Conservation (phyloP, 441 rosid genomes). For the Gossypium schwendimanii region DNA sequence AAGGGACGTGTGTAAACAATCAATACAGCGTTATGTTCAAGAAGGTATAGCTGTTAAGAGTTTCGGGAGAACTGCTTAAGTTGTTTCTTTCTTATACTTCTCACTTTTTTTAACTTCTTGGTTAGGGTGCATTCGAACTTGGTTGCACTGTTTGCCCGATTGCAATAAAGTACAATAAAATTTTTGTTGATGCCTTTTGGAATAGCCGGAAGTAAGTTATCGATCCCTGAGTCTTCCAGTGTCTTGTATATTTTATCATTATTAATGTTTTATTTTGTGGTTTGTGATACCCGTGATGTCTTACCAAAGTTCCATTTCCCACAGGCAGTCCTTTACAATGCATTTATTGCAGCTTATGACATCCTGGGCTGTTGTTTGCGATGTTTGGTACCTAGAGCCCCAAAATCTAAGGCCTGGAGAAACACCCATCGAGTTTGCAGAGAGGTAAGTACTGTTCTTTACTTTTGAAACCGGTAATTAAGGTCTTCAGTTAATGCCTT, state of each 20-base stretch:
- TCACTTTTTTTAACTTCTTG: constrained; percentile 11
- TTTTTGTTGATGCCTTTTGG: constrained; percentile 98
- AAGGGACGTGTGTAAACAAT: constrained; percentile 93
- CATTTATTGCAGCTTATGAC: constrained; percentile 96
- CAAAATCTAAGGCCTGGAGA: constrained; percentile 81
- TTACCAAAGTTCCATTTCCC: constrained; percentile 5
- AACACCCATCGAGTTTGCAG: constrained; percentile 88
- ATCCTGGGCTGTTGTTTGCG: constrained; percentile 99
- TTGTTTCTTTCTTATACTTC: background rate
- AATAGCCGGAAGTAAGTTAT: constrained; percentile 82
- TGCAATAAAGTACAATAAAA: constrained; percentile 91
- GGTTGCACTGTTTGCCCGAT: constrained; percentile 92
- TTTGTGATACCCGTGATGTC: background rate
- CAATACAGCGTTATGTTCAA: constrained; percentile 96
- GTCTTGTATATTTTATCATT: background rate
- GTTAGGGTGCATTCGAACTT: constrained; percentile 91
- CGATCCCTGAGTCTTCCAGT: background rate
- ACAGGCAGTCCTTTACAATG: constrained; percentile 92
- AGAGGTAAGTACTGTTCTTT: constrained; percentile 45
- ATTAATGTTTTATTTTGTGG: background rate
- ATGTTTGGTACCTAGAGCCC: constrained; percentile 95
- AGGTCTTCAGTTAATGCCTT: background rate
- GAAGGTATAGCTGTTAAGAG: constrained; percentile 47
- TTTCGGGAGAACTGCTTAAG: background rate
- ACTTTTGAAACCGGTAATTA: background rate